Conservation (phyloP, 768 basidiomycete species). For the Hebeloma cylindrosporum region DNA sequence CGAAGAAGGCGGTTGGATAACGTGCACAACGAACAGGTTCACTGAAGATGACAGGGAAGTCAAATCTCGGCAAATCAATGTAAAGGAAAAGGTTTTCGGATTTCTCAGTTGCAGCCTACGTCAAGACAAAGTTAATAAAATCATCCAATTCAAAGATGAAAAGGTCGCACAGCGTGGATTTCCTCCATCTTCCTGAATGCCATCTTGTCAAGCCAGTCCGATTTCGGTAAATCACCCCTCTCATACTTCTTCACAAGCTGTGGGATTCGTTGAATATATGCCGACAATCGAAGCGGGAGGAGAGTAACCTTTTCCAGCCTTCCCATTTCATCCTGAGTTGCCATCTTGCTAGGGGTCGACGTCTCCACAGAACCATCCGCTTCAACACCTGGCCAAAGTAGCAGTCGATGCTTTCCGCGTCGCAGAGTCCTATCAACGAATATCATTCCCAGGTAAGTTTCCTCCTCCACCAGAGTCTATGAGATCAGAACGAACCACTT, state of each 20-base stretch:
- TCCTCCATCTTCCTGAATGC: constrained; percentile 95
- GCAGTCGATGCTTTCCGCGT: constrained; percentile 86
- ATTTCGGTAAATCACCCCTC: constrained; percentile 87
- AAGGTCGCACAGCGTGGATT: constrained; percentile 73
- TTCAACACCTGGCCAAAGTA: constrained; percentile 79
- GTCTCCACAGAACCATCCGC: constrained; percentile 85
- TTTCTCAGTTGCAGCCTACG: constrained; percentile 84
- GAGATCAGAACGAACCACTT: constrained; percentile 63
- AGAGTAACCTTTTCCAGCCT: constrained; percentile 79
- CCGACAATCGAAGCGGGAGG: neutral
- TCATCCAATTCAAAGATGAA: neutral
- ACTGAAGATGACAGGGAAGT: constrained; percentile 94
- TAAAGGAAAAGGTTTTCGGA: constrained; percentile 95
- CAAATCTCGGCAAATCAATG: constrained; percentile 93
- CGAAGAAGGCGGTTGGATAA: neutral
- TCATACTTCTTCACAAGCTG: constrained; percentile 95
- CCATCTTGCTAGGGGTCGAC: constrained; percentile 85
- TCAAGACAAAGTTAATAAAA: neutral
- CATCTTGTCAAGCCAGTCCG: constrained; percentile 94
- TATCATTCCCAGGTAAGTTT: neutral
- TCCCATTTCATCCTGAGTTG: constrained; percentile 88
- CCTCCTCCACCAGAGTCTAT: neutral
- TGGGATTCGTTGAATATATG: neutral
- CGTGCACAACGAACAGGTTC: constrained; percentile 62
- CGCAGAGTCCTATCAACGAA: constrained; percentile 63